Conservation (phyloP, 352 stramenopile genomes). For the Globisporangium perplexum region DNA sequence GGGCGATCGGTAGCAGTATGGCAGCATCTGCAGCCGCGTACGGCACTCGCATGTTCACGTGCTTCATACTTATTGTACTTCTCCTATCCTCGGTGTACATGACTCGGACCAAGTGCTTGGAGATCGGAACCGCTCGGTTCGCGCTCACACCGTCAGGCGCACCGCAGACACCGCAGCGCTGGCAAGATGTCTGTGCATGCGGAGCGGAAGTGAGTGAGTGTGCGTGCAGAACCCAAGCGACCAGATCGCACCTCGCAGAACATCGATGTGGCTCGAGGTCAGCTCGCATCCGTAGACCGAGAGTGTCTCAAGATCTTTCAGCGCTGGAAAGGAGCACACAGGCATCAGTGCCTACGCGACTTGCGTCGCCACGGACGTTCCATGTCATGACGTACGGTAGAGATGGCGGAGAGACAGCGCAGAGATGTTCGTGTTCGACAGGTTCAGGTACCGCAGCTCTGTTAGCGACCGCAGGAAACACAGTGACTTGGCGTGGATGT, state of each 20-base stretch:
- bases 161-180: slow-evolving; percentile 36
- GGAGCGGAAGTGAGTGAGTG: not conserved
- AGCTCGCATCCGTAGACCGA: slow-evolving; percentile 53
- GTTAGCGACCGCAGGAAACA: slow-evolving; percentile 54
- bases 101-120: no score
- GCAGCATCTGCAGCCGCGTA: no score
- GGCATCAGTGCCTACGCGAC: not conserved
- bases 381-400: slow-evolving; percentile 32
- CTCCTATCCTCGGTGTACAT: no score
- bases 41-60: no score
- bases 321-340: slow-evolving; percentile 17
- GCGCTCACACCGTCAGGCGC: slow-evolving; percentile 20
- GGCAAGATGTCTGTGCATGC: slow-evolving; percentile 32
- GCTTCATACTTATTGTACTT: no score
- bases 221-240: not conserved
- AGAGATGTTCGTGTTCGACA: slow-evolving; percentile 71
- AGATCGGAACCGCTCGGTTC: not conserved
- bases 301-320: slow-evolving; percentile 48
- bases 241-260: slow-evolving; percentile 32
- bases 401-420: slow-evolving; percentile 63
- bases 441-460: slow-evolving; percentile 57
- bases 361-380: no score
- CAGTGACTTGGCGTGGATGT: slow-evolving; percentile 65
- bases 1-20: no score
- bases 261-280: slow-evolving; percentile 42